Percentiles rank a stretch among this genome's conserved stretches.
Evolutionary conservation across 805 yeast species (phyloP).

Genomic region (Lachancea waltii): DNA sequence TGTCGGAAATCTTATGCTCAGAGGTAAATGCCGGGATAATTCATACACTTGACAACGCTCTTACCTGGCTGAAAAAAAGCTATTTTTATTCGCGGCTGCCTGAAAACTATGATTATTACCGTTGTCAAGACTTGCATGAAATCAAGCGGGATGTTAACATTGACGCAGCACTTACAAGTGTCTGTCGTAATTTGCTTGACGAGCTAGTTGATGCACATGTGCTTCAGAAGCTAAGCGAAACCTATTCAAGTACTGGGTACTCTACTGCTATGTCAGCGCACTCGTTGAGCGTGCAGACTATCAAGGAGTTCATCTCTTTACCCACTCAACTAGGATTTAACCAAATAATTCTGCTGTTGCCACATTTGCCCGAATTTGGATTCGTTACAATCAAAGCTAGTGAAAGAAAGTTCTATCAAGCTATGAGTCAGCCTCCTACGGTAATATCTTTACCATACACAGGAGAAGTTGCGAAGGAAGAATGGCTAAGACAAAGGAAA

Average conservation of each 20-base stretch:
- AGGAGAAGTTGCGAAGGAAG: no score
- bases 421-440: no score
- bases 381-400: background rate
- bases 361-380: background rate
- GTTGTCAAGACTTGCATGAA: background rate
- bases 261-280: conserved; percentile 47
- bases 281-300: conserved; percentile 41
- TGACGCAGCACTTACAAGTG: background rate
- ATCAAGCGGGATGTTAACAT: background rate
- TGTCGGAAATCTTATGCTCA: conserved; percentile 39
- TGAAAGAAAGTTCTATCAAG: background rate
- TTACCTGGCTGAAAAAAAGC: conserved; percentile 43
- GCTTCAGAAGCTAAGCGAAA: background rate
- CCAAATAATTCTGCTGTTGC: background rate
- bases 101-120: conserved; percentile 31
- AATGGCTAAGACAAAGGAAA: no score
- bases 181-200: background rate
- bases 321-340: background rate
- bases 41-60: conserved; percentile 33
- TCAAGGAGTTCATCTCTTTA: conserved; percentile 20
- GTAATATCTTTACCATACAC: no score
- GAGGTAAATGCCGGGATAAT: conserved; percentile 41
- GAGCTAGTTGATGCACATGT: background rate
- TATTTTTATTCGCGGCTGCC: conserved; percentile 42
- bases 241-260: conserved; percentile 33